Evolutionary conservation across 2,329 filamentous ascomycete genomes (phyloP).

Genomic region (Fusarium vanettenii): DNA sequence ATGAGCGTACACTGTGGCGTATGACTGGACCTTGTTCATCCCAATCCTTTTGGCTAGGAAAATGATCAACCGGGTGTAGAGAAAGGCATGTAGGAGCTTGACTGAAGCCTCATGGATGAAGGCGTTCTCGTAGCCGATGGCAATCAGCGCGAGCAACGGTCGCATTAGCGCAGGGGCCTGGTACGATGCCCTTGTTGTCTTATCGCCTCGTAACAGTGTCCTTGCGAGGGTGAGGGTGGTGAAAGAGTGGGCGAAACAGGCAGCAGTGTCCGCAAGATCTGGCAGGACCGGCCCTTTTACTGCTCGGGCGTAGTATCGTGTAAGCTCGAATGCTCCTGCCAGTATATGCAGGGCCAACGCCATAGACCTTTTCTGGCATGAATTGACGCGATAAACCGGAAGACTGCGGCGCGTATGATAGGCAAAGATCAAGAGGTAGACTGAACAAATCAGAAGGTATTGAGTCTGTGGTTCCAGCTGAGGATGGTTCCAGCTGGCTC

Average conservation of each 20-base stretch:
- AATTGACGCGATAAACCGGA: not conserved
- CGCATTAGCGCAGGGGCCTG: constrained; percentile 2
- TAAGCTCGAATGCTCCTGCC: not conserved
- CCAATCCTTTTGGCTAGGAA: not conserved
- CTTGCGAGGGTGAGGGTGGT: constrained; percentile 1
- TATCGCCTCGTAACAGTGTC: not conserved
- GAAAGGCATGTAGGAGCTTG: not conserved
- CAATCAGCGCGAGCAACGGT: not conserved
- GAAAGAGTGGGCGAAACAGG: not conserved
- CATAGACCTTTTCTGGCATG: not conserved
- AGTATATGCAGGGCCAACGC: not conserved
- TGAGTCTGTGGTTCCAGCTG: too few relatives aligned
- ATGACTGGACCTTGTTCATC: not conserved
- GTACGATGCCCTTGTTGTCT: not conserved
- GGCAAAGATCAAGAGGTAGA: not conserved
- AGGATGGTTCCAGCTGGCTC: too few relatives aligned
- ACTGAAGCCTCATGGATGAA: not conserved
- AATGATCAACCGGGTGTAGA: constrained; percentile 1
- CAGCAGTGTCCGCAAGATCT: not conserved
- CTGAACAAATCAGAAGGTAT: too few relatives aligned
- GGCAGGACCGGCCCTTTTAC: not conserved
- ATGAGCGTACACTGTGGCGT: not conserved
- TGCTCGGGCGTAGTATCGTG: not conserved
- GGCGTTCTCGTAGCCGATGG: not conserved
- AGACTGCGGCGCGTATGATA: constrained; percentile 2